These are phyloP conservation scores for Pisolithus marmoratus DNA, from an alignment of 768 basidiomycete species.

Conservation along the genomic window DNA sequence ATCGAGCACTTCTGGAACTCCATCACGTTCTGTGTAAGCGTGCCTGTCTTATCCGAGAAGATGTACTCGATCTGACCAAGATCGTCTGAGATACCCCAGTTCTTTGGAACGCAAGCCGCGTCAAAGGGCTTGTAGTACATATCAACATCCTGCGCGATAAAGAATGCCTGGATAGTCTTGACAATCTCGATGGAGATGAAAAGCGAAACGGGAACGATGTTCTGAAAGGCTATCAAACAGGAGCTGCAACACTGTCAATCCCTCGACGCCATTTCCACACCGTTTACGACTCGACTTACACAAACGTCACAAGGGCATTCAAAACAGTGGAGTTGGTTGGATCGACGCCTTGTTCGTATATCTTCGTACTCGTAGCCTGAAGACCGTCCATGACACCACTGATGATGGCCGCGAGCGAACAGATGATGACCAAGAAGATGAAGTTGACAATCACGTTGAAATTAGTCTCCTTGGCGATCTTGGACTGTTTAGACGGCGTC, in stretches of 20 bases:
- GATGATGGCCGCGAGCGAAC: slow-evolving; percentile 66
- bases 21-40: slow-evolving; percentile 97
- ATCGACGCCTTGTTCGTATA: slow-evolving; percentile 66
- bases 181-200: slow-evolving; percentile 98
- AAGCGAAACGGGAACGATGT: slow-evolving; percentile 92
- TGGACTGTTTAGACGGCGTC: slow-evolving; percentile 93
- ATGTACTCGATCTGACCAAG: slow-evolving; percentile 97
- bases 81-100: slow-evolving; percentile 98
- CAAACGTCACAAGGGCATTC: slow-evolving; percentile 85
- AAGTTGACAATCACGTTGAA: slow-evolving; percentile 98
- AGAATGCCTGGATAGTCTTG: slow-evolving; percentile 96
- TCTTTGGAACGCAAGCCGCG: slow-evolving; percentile 89
- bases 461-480: slow-evolving; percentile 98
- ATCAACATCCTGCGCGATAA: slow-evolving; percentile 93
- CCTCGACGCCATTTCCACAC: neutral
- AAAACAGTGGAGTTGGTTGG: slow-evolving; percentile 55
- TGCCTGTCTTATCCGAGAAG: slow-evolving; percentile 93
- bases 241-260: slow-evolving; percentile 46
- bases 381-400: slow-evolving; percentile 66
- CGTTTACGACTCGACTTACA: slow-evolving; percentile 46
- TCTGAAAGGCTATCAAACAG: slow-evolving; percentile 93
- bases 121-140: slow-evolving; percentile 92
- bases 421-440: slow-evolving; percentile 68
- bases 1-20: slow-evolving; percentile 96
- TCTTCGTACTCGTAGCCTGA: slow-evolving; percentile 57